Conservation (phyloP, 2,329 filamentous ascomycete genomes). For the Claviceps fusiformis region DNA sequence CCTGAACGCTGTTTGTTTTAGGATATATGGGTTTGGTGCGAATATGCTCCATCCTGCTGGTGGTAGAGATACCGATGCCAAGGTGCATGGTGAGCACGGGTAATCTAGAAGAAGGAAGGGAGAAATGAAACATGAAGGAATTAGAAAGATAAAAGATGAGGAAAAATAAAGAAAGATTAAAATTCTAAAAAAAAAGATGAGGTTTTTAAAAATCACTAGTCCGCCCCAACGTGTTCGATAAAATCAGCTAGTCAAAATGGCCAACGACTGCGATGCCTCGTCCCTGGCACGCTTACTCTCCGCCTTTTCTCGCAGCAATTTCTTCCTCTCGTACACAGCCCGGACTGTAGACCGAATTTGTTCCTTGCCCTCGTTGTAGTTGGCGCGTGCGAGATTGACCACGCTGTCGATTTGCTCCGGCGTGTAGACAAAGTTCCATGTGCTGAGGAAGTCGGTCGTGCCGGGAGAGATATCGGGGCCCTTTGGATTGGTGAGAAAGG, state of each 20-base stretch:
- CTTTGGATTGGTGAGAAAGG: constrained; percentile 70
- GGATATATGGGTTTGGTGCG: too few relatives aligned
- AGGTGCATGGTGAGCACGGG: too few relatives aligned
- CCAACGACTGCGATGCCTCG: constrained; percentile 7
- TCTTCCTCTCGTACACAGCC: constrained; percentile 90
- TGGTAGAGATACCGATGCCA: too few relatives aligned
- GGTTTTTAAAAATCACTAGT: neutral
- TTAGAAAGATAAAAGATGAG: neutral
- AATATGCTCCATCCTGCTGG: too few relatives aligned
- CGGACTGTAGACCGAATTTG: constrained; percentile 65
- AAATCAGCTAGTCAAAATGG: constrained; percentile 2
- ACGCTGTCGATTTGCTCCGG: constrained; percentile 80
- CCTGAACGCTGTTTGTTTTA: too few relatives aligned
- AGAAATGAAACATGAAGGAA: neutral
- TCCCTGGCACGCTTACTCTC: constrained; percentile 27
- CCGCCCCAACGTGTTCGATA: too few relatives aligned
- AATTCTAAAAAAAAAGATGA: too few relatives aligned
- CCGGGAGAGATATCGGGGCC: constrained; percentile 73
- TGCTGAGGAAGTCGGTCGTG: constrained; percentile 74
- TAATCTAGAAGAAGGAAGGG: neutral
- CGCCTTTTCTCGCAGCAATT: constrained; percentile 45
- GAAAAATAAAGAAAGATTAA: neutral
- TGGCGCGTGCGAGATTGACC: constrained; percentile 67
- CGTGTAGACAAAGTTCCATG: constrained; percentile 97
- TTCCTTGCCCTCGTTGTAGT: constrained; percentile 71